These are phyloP conservation scores for Isoetes taiwanensis DNA, from an alignment of 75 land plant species.

Conservation along the genomic window DNA sequence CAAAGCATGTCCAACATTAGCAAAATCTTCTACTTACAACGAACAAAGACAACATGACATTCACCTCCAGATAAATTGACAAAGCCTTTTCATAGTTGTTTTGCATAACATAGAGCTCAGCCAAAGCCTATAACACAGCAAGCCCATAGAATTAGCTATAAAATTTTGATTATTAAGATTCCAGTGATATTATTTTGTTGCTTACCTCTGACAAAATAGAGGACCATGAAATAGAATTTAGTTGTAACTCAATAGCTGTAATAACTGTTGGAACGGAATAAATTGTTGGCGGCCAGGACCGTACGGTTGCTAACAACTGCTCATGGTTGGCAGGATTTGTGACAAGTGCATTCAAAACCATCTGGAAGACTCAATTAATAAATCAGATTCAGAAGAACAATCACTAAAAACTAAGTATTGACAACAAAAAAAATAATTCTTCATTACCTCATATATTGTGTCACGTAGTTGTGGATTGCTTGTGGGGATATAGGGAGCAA, in stretches of 20 bases:
- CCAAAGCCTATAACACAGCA: too few relatives aligned
- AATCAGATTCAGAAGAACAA: neutral
- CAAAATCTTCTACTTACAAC: neutral
- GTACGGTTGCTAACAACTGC: constrained; percentile 61
- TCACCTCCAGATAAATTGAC: constrained; percentile 82
- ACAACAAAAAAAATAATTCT: neutral
- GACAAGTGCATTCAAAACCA: constrained; percentile 72
- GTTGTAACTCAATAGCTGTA: constrained; percentile 75
- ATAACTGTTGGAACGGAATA: constrained; percentile 68
- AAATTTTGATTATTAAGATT: neutral
- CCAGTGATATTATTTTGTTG: neutral
- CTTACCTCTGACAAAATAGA: constrained; percentile 64
- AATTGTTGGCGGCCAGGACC: constrained; percentile 65
- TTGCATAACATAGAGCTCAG: constrained; percentile 64
- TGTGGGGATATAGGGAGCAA: constrained; percentile 88
- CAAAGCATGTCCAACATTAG: neutral
- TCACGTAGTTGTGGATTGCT: constrained; percentile 83
- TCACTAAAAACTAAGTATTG: neutral
- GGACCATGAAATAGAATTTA: constrained; percentile 61
- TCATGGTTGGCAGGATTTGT: constrained; percentile 74
- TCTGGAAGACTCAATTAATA: constrained; percentile 24
- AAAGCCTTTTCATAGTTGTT: constrained; percentile 68
- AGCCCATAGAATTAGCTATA: too few relatives aligned
- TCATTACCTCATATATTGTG: constrained; percentile 85
- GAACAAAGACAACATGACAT: constrained; percentile 7